Base-by-base conservation (phyloP, 176 grass and related monocot genomes). In the Cenchrus americanus region DNA sequence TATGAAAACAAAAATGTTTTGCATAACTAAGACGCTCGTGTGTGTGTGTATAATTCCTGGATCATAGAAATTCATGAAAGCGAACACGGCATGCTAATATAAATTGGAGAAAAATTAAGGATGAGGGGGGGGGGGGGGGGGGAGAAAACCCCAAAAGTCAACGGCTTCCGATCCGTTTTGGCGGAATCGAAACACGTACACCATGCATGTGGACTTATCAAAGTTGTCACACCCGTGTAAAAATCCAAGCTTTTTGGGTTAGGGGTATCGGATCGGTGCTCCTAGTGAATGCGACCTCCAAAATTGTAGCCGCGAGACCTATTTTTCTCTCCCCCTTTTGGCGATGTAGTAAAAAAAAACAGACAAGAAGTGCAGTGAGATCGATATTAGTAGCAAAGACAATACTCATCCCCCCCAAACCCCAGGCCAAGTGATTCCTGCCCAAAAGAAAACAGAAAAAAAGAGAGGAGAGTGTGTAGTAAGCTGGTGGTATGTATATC, bases 381-480 rank as follows among this genome's bases (percentile, higher is more conserved):
- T 30, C 32, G 3, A 3, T 37, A 72, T 24, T 52, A 34, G 47
- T 52, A 34, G 47, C 14, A 73, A 50, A 73, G 26, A 53, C 47
- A 34, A 12, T 17, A n/a, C n/a, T n/a, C n/a, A n/a, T n/a, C n/a
- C n/a, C n/a, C n/a, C n/a, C n/a, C n/a, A n/a, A 50, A 72, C 55
- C 69, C 22, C 24, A 48, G 5, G 43, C 7, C 46, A 72, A 18
- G 69, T 30, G 69, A 72, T 72, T 72, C 69, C 69, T 72, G 23
- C 14, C n/a, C 14, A 18, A 50, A 72, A 50, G 69, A 61, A 58
- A 49, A 15, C 12, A 71, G 22, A 48, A 49, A 11, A 48, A 26
- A n/a, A 5, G 34, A 3, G 34, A 37, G 4, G 34, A 37, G 34
- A 37, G 34, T 3, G 4, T 4, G 3, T 37, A 34, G 32, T 34